Evolutionary conservation across 176 grass and related monocot species (phyloP).

Genomic region (Calamus simplicifolius): DNA sequence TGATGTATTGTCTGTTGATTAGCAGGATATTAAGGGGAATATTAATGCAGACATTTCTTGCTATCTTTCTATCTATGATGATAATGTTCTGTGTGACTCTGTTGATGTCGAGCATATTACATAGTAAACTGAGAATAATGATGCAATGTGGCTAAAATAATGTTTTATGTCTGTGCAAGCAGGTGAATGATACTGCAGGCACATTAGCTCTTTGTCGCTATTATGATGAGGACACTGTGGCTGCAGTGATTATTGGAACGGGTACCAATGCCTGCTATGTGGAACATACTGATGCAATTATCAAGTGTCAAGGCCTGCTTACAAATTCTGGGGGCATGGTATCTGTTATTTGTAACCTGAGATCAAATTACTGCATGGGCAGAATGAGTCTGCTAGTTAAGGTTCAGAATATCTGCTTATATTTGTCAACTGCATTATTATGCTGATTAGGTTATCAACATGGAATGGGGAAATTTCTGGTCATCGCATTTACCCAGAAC

Average conservation of each 20-base stretch:
- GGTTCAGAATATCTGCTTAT: conserved; percentile 4
- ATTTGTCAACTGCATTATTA: conserved; percentile 6
- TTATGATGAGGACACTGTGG: conserved; percentile 74
- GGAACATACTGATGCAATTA: conserved; percentile 90
- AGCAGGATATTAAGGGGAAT: too few relatives aligned
- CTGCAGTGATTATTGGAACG: conserved; percentile 79
- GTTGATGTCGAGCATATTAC: too few relatives aligned
- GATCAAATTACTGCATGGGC: too few relatives aligned
- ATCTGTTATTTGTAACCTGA: conserved; percentile 16
- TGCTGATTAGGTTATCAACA: conserved; percentile 75
- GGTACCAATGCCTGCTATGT: conserved; percentile 95
- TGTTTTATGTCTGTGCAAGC: neutral
- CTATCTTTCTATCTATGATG: too few relatives aligned
- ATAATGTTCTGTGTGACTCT: too few relatives aligned
- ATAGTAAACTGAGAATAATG: too few relatives aligned
- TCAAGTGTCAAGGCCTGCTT: conserved; percentile 83
- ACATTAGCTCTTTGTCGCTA: conserved; percentile 92
- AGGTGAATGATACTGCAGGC: conserved; percentile 93
- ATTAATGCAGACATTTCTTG: too few relatives aligned
- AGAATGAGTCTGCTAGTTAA: too few relatives aligned
- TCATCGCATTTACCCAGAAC: conserved; percentile 89
- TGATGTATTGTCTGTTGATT: too few relatives aligned
- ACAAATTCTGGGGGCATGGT: conserved; percentile 87
- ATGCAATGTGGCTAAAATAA: too few relatives aligned
- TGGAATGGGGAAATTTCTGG: conserved; percentile 99